Evolutionary conservation across 2,329 filamentous ascomycete species (phyloP), one percentile per base, ranked within the genome.

Genomic region (Cercospora sp.): DNA sequence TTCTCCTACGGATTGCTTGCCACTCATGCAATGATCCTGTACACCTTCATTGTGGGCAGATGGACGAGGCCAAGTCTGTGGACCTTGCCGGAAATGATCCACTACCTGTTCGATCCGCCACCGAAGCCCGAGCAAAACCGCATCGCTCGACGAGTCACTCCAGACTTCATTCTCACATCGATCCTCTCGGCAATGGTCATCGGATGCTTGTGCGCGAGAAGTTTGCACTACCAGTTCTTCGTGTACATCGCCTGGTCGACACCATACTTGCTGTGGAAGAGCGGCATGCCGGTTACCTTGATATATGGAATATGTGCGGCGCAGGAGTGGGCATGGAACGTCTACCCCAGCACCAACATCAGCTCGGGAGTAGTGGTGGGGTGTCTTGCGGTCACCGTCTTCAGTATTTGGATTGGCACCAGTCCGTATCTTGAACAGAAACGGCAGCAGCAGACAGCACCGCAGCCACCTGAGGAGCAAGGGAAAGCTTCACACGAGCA

Each of bases 141-240:
- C 49, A 86, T 89, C 55, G 82, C 86, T 10, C 80, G 83, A 58
- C 82, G 85, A 37, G 84, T 94, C 67, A 90, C 89, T 3, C 89
- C 90, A 10, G 84, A 87, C 53, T 97, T 92, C 79, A 86, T 94
- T 71, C 86, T 91, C 83, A 93, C 90, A 5, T 88, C 89, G 3
- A 86, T 97, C 55, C 85, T 97, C 63, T 89, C 89, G 10, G 90
- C 92, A 71, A 90, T 93, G 73, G 83, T 88, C 32, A 87, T 96
- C 66, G 94, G 94, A 43, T 85, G 97, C 81, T 85, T 97, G 58
- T 97, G 93, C 77, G 94, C 94, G 28, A 86, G 94, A 67, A 94
- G 91, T 65, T 85, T 97, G 74, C 94, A 97, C 82, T 97, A 97
- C 83, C 94, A 97, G 77, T 97, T 97, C 83, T 97, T 93, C 80